phyloP scores from a whole-genome alignment of 148 eudicot genomes.

The Arbutus unedo region DNA sequence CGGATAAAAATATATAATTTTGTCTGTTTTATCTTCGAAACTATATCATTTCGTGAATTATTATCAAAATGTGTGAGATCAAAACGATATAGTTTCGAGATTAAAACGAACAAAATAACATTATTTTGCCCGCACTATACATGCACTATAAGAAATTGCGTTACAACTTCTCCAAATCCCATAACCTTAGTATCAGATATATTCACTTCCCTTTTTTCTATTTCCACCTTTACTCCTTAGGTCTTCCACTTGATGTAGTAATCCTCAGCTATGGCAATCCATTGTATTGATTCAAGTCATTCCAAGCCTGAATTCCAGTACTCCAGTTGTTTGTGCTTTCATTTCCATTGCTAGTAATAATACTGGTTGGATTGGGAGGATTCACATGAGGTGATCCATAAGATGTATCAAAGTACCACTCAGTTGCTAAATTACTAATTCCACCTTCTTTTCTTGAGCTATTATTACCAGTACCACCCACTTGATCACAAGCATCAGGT shows the following conservation, averaged over 20 bases:
- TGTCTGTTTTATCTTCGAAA: too few species aligned
- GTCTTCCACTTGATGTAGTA: not conserved
- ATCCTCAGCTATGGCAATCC: constrained; percentile 34
- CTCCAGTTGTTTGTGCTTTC: constrained; percentile 31
- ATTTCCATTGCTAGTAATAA: constrained; percentile 12
- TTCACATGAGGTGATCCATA: constrained; percentile 27
- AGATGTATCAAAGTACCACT: constrained; percentile 57
- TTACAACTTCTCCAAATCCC: too few species aligned
- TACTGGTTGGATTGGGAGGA: constrained; percentile 19
- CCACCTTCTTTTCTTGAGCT: constrained; percentile 27
- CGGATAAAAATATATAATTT: too few species aligned
- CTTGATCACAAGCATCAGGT: constrained; percentile 4
- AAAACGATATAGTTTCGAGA: too few species aligned
- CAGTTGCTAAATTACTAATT: constrained; percentile 35
- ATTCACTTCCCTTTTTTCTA: not conserved
- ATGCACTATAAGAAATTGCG: too few species aligned
- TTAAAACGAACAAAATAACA: too few species aligned
- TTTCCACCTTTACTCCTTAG: not conserved
- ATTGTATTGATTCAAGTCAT: constrained; percentile 38
- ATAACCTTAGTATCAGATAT: not conserved
- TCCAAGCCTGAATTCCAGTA: constrained; percentile 44
- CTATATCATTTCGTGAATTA: too few species aligned
- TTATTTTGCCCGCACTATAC: too few species aligned
- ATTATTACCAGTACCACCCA: not conserved
- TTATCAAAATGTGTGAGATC: too few species aligned